These are phyloP conservation scores for Colletotrichum graminicola DNA, from an alignment of 2,329 filamentous ascomycete species.

Conservation along the genomic window DNA sequence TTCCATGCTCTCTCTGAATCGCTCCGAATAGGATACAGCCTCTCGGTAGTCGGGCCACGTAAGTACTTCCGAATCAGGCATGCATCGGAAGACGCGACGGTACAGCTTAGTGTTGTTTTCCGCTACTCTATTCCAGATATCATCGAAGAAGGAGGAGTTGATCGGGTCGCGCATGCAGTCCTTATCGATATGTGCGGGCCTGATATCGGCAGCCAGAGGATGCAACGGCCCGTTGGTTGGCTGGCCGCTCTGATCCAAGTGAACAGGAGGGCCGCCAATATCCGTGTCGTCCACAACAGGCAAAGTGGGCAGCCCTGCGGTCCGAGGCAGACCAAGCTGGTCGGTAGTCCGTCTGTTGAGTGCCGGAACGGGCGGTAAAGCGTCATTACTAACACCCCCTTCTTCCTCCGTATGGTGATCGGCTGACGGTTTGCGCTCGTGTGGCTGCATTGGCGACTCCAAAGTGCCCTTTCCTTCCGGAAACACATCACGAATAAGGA, in stretches of 20 bases:
- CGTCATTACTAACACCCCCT: slow-evolving; percentile 55
- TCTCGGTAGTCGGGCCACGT: slow-evolving; percentile 95
- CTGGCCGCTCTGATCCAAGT: slow-evolving; percentile 65
- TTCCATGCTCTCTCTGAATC: slow-evolving; percentile 78
- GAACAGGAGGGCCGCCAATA: slow-evolving; percentile 79
- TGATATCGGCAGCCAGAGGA: slow-evolving; percentile 75
- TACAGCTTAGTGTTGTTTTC: slow-evolving; percentile 97
- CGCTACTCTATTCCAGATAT: slow-evolving; percentile 88
- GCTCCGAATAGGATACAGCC: slow-evolving; percentile 80
- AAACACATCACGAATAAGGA: slow-evolving; percentile 74
- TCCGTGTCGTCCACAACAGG: slow-evolving; percentile 83
- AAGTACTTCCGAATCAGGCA: slow-evolving; percentile 94
- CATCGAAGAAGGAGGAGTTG: slow-evolving; percentile 83
- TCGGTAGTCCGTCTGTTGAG: slow-evolving; percentile 72
- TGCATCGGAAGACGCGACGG: slow-evolving; percentile 93
- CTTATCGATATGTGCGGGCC: slow-evolving; percentile 79
- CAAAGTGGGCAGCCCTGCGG: slow-evolving; percentile 78
- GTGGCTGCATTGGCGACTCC: slow-evolving; percentile 61
- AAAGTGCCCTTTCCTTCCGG: slow-evolving; percentile 74
- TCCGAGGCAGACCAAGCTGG: slow-evolving; percentile 75
- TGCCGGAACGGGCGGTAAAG: slow-evolving; percentile 69
- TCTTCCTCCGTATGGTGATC: slow-evolving; percentile 43
- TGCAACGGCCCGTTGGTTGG: slow-evolving; percentile 60
- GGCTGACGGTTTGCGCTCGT: slow-evolving; percentile 48
- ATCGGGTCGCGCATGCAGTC: slow-evolving; percentile 97